Evolutionary conservation across 371 early-diverging fungal genomes (phyloP).

Genomic region (Zychaea mexicana): DNA sequence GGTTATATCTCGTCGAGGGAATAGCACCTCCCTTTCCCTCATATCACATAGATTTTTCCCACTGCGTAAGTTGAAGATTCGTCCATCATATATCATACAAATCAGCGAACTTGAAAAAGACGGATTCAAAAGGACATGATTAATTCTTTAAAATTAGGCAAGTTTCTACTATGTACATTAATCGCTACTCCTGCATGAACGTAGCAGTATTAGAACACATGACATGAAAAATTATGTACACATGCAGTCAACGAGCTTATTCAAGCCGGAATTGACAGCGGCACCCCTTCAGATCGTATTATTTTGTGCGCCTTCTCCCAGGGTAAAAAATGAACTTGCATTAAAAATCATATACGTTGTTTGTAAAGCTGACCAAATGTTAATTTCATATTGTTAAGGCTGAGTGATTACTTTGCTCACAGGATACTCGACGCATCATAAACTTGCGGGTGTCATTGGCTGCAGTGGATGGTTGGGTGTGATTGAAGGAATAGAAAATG

Average conservation of each 20-base stretch:
- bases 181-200: background rate
- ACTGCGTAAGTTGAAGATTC: conserved; percentile 70
- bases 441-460: conserved; percentile 62
- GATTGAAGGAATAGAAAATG: conserved; percentile 55
- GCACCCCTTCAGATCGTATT: conserved; percentile 85
- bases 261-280: conserved; percentile 73
- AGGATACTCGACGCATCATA: conserved; percentile 72
- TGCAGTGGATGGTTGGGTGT: conserved; percentile 87
- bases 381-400: conserved; percentile 30
- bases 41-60: conserved; percentile 86
- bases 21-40: conserved; percentile 61
- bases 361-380: background rate
- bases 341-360: background rate
- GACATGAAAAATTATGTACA: background rate
- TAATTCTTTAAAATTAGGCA: conserved; percentile 60
- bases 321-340: conserved; percentile 45
- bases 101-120: conserved; percentile 43
- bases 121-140: conserved; percentile 84
- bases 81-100: too few relatives aligned
- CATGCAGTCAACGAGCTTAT: conserved; percentile 71
- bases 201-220: background rate
- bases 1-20: conserved; percentile 70
- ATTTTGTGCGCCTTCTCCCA: conserved; percentile 96
- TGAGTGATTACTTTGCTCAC: conserved; percentile 76
- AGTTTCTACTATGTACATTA: background rate